Evolutionary conservation across 2,329 filamentous ascomycete genomes (phyloP), one percentile per base, ranked within the genome.

Genomic region (Sclerotinia subarctica): DNA sequence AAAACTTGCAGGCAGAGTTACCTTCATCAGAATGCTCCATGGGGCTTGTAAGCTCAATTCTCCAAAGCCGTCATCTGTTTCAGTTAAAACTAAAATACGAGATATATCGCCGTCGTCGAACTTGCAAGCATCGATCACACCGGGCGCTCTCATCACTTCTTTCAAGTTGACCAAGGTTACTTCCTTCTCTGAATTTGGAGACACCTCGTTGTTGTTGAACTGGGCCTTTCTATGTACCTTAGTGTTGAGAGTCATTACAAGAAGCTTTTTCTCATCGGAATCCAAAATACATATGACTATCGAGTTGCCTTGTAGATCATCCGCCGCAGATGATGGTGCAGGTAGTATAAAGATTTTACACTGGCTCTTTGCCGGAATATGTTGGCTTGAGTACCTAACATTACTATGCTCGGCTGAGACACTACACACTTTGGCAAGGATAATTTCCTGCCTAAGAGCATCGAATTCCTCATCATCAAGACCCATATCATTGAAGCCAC

Each of bases 11-110:
- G 90, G 88, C 2, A 93, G 78, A 0, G 84, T 81, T n/a, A 93
- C 79, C 54, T 87, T 87, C n/a, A 88, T 86, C 17, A 90, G 82
- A 64, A 85, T 84, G 68, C 89, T 88, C 91, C 91, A 94, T 0
- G 90, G 90, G 7, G 90, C 90, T 77, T 93, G 90, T 13, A 92
- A 80, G 72, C 88, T 91, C 21, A 94, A 78, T 74, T 90, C 87
- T 58, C 86, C 85, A 42, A 84, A 83, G 1, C 89, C 89, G 71
- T 87, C 82, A 63, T 84, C 83, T 32, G 87, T 86, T 72, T 89
- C 86, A 3, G 88, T 90, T 19, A 94, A 79, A 35, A 91, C 87
- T 3, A 93, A 79, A 64, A 94, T 89, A 71, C 88, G 87, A 44
- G 88, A 87, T 66, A 90, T 82, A 35, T 84, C 81, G 1, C 88